Percentiles rank a stretch among this genome's conserved stretches.
Evolutionary conservation across 495 filamentous ascomycete genomes (phyloP).

Genomic region (Daldinia loculata): DNA sequence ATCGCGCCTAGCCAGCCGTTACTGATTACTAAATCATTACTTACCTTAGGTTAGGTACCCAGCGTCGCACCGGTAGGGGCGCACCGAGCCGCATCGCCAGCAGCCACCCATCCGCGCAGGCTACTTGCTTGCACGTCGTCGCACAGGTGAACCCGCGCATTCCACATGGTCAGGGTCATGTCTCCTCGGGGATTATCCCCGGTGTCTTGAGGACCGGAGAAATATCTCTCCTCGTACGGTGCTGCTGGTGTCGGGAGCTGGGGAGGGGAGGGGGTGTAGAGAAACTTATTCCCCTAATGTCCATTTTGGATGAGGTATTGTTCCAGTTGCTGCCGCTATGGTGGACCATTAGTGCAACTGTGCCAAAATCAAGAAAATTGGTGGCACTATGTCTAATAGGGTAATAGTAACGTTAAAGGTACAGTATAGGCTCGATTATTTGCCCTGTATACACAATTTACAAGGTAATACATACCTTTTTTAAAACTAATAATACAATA

Average conservation of each 20-base stretch:
- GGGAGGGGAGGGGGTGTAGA: background rate
- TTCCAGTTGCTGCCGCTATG: background rate
- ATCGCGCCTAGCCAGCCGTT: too few species aligned
- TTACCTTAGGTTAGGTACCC: background rate
- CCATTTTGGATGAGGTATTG: conserved; percentile 10
- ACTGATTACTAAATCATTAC: too few species aligned
- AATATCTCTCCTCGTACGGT: conserved; percentile 5
- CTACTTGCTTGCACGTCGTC: conserved; percentile 29
- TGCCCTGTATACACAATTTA: too few species aligned
- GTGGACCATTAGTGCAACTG: too few species aligned
- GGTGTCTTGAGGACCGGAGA: background rate
- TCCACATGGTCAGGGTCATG: conserved; percentile 13
- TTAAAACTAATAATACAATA: too few species aligned
- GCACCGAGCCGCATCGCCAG: conserved; percentile 35
- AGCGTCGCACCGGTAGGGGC: conserved; percentile 8
- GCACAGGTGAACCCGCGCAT: conserved; percentile 18
- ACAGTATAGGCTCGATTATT: too few species aligned
- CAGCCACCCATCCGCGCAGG: conserved; percentile 25
- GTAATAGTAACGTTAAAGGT: too few species aligned
- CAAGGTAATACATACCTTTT: too few species aligned
- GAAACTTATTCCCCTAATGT: background rate
- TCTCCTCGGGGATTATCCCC: conserved; percentile 14
- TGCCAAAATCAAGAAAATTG: too few species aligned
- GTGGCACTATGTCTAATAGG: too few species aligned
- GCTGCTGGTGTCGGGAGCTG: background rate